Conservation (phyloP, 2,329 filamentous ascomycete genomes). For the Dactylellina sp. region DNA sequence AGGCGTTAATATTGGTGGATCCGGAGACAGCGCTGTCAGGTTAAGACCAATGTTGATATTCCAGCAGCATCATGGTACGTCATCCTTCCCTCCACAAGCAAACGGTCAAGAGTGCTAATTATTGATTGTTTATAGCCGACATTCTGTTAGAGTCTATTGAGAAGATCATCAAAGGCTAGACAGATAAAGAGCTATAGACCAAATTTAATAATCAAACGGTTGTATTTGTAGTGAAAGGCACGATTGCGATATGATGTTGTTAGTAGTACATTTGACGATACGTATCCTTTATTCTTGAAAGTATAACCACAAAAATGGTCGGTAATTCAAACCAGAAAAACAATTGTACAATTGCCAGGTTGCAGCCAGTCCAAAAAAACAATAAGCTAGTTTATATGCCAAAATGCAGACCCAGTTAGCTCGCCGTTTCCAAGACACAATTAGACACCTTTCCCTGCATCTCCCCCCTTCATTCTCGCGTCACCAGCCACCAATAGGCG, state of each 20-base stretch:
- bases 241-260: neutral
- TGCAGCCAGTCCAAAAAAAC: conserved; percentile 17
- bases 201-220: neutral
- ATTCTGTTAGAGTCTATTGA: conserved; percentile 82
- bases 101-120: conserved; percentile 31
- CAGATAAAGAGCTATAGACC: neutral
- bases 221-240: conserved; percentile 43
- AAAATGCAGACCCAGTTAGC: neutral
- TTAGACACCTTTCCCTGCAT: conserved; percentile 4
- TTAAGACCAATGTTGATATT: conserved; percentile 92
- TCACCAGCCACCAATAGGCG: conserved; percentile 8
- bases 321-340: neutral
- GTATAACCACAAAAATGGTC: neutral
- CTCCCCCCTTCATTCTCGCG: neutral
- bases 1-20: conserved; percentile 88
- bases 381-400: conserved; percentile 29
- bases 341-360: conserved; percentile 7
- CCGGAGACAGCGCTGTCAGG: conserved; percentile 79
- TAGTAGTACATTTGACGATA: conserved; percentile 20
- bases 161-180: conserved; percentile 71
- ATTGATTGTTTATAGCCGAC: conserved; percentile 67
- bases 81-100: neutral
- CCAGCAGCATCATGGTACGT: conserved; percentile 82
- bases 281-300: conserved; percentile 19
- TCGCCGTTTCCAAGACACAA: neutral